Base-by-base conservation (phyloP, 805 yeast genomes). In the Saccharomycopsis fermentans region DNA sequence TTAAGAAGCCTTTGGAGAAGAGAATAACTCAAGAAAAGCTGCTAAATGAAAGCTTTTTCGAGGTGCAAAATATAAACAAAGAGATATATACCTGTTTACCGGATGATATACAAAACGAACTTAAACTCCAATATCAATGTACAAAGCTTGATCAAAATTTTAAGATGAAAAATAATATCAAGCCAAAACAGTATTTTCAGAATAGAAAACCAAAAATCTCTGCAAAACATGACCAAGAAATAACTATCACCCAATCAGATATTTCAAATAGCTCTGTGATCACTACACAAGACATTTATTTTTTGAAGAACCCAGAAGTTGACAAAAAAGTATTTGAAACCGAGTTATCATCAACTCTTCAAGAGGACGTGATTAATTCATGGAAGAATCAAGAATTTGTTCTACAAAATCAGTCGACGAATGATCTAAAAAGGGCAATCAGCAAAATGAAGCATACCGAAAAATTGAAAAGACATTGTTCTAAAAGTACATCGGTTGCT, bases 51-150 rank as follows among this genome's bases (percentile, higher is more conserved):
- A 58, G 65, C 17, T 39, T 61, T 17, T 59, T 57, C 2, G 59
- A 67, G 29, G 71, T 70, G 6, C 65, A 65, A 48, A 64, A 78
- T n/a, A 74, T 85, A 37, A 90, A 89, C 65, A 75, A 82, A 77
- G 80, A 77, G 1, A 87, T 86, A 1, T 80, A 88, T 65, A 73
- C 77, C 12, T 79, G 77, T 53, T 70, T 90, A 8, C 97, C 97
- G 0, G 64, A 69, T 1, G 86, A 83, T 26, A 81, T 90, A 4
- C 82, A 82, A 63, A 63, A 70, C 1, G 97, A 90, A 64, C 66
- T 90, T 0, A 74, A 71, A 60, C 67, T 68, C 3, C 89, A 86
- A 61, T 66, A 84, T 34, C 64, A 72, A 6, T 54, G 58, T 9
- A 55, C 54, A 16, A 54, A 37, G 37, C 21, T 59, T n/a, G 14